Evolutionary conservation across 2,329 filamentous ascomycete species (phyloP), one percentile per base, ranked within the genome.

Genomic region (Monilinia vaccinii-corymbosi): DNA sequence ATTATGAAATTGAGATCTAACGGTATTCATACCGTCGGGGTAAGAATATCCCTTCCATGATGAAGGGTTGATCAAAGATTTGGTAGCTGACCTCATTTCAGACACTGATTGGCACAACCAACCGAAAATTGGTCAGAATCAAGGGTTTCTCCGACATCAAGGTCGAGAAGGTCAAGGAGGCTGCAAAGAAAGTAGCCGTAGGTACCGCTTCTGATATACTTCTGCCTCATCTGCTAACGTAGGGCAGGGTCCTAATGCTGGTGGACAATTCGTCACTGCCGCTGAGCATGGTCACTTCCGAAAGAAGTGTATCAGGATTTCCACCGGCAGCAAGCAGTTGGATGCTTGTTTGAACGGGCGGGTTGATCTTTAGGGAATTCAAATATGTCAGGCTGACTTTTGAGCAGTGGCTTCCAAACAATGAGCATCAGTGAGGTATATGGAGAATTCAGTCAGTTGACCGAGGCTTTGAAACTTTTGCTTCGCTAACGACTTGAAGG

Each of bases 141-240:
- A 87, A 86, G 68, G 85, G 85, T 10, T 86, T 87, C 72, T 87
- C 84, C 60, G 85, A 87, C 69, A 77, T 83, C 68, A 88, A 88
- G 71, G 85, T 87, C 4, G 85, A 88, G 64, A 88, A 87, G 71
- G 79, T 88, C 69, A 87, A 86, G 68, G 85, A 88, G 65, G 85
- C 85, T 52, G 78, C 84, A 58, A 76, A 77, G 62, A 73, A 74
- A 56, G 60, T 73, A 45, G 60, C 68, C 52, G 71, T 72, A 56
- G 63, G 69, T 61, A 58, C 4, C 18, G 8, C 13, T n/a, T 21
- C 53, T 45, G 4, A 13, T 16, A 18, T 16, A n/a, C 10, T 48
- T 13, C 28, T 18, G 18, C 28, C 10, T 11, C 34, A 36, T 18
- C 25, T 51, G 18, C 61, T 71, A 32, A 71, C 42, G 21, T 13